Base-by-base conservation (phyloP, 805 yeast species). In the Ogataea zsoltii region DNA sequence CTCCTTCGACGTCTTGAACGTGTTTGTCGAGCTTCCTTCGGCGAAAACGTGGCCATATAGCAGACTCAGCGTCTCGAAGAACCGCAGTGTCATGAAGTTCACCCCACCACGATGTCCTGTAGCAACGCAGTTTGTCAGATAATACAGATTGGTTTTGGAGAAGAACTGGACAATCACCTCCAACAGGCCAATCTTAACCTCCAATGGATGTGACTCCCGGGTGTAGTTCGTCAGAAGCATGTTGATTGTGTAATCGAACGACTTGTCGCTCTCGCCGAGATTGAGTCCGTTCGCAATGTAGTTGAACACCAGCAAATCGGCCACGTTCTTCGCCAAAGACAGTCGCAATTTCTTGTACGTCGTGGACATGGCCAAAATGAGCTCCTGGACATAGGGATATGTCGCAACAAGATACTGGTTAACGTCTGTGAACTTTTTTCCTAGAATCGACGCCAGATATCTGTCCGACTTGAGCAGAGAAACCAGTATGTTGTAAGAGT, bases 401-500 rank as follows among this genome's bases (percentile, higher is more conserved):
- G 62, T 56, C 3, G 60, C 31, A 12, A 33, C 38, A 14, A 66
- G 41, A 38, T 62, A 66, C 35, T 54, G 51, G 18, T 45, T 41
- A 15, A 55, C 45, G 26, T 54, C 50, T 2, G 52, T 30, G 1
- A 56, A 46, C 46, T 62, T 66, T 35, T 57, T 63, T 5, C 58
- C 40, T 1, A 58, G 45, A 7, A 63, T 48, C 3, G 59, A 46
- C 2, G 55, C 18, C 10, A 61, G 40, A 43, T 45, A 66, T 38
- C 58, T 58, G 40, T 66, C 70, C 1, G 70, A 62, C 45, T 60
- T 66, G 25, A 67, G 53, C 28, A 68, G 41, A 1, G 62, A 55
- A 2, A 53, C 52, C 17, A 58, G 42, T 11, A 62, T 54, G 34
- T 62, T 65, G 43, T 58, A 57, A 0, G 67, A 49, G 48, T 63